These are phyloP conservation scores for Sporisorium sorghi DNA, from an alignment of 1,284 basidiomycete genomes.

Conservation along the genomic window DNA sequence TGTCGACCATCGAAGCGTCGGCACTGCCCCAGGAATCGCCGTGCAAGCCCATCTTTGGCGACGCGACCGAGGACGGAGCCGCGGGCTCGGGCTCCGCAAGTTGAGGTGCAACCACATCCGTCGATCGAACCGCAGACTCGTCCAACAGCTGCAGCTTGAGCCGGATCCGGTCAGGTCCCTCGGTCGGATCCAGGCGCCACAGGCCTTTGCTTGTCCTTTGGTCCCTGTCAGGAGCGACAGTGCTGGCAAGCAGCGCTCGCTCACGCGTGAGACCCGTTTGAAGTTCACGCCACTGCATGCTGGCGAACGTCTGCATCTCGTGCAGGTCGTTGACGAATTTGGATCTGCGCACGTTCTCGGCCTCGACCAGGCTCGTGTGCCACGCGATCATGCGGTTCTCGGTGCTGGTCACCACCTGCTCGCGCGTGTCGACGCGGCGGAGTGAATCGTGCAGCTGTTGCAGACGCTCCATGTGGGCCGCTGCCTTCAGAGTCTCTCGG, in stretches of 20 bases:
- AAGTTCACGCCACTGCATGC: conserved; percentile 50
- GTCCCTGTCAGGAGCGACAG: neutral
- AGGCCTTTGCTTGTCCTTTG: conserved; percentile 10
- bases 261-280: conserved; percentile 43
- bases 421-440: conserved; percentile 39
- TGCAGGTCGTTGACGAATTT: conserved; percentile 58
- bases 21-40: conserved; percentile 36
- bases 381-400: conserved; percentile 57
- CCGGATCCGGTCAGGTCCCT: conserved; percentile 64
- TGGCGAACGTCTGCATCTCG: conserved; percentile 52
- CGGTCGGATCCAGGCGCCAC: conserved; percentile 65
- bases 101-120: conserved; percentile 34
- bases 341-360: conserved; percentile 40
- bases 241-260: conserved; percentile 34
- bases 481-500: conserved; percentile 49
- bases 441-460: conserved; percentile 50
- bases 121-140: conserved; percentile 10
- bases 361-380: conserved; percentile 51
- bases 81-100: conserved; percentile 23
- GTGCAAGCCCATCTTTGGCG: conserved; percentile 17
- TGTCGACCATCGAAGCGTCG: conserved; percentile 18
- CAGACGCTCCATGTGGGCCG: conserved; percentile 57
- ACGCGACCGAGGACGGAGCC: neutral
- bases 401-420: conserved; percentile 40
- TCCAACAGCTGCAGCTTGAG: conserved; percentile 59